Percentiles rank a stretch among this genome's conserved stretches.
These are phyloP conservation scores for Umbelopsis ramanniana DNA, from an alignment of 192 early-diverging fungal genomes.

Conservation along the genomic window DNA sequence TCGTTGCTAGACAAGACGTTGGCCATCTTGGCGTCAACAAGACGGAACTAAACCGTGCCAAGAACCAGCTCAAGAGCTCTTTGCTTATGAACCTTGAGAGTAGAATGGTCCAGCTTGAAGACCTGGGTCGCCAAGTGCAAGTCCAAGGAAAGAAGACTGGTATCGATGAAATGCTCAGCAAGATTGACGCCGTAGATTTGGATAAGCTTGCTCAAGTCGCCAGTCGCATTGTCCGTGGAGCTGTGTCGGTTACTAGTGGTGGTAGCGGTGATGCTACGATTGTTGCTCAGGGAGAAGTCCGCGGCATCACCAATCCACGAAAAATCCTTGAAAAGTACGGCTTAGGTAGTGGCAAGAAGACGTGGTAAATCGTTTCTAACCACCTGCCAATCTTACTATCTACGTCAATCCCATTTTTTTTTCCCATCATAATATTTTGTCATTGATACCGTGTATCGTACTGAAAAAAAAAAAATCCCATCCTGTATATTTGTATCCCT, in stretches of 20 bases:
- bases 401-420: not conserved
- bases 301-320: constrained; percentile 44
- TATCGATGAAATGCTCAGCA: constrained; percentile 76
- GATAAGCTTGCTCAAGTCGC: constrained; percentile 85
- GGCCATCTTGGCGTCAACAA: constrained; percentile 49
- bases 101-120: constrained; percentile 93
- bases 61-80: constrained; percentile 93
- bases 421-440: not conserved
- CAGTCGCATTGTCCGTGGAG: constrained; percentile 65
- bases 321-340: constrained; percentile 58
- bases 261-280: constrained; percentile 68
- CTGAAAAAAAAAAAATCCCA: not conserved
- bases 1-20: constrained; percentile 56
- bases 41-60: constrained; percentile 80
- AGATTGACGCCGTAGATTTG: constrained; percentile 77
- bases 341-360: constrained; percentile 40
- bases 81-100: constrained; percentile 95
- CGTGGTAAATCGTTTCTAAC: constrained; percentile 1
- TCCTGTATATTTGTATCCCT: constrained; percentile 20
- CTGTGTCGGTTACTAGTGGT: constrained; percentile 54
- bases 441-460: not conserved
- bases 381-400: not conserved
- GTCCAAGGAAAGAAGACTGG: constrained; percentile 75
- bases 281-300: constrained; percentile 66
- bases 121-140: constrained; percentile 86